Evolutionary conservation across 1,284 basidiomycete species (phyloP).

Genomic region (Trichosporon sp.): DNA sequence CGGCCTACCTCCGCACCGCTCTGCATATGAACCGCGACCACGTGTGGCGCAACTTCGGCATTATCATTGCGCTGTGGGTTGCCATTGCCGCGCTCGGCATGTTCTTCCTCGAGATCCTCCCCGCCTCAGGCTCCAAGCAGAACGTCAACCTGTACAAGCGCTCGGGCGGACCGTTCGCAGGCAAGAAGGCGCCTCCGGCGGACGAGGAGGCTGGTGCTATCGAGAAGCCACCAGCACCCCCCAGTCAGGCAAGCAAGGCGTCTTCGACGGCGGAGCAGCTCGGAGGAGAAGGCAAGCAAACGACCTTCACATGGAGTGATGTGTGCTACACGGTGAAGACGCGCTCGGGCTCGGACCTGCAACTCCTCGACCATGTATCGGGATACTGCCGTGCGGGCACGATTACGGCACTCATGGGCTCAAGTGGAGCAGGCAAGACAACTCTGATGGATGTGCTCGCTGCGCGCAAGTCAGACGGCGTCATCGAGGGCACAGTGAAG

Average conservation of each 20-base stretch:
- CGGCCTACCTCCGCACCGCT: conserved; percentile 51
- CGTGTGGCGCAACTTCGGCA: conserved; percentile 59
- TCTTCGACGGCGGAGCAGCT: background rate
- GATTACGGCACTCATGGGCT: conserved; percentile 59
- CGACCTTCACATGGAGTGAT: conserved; percentile 58
- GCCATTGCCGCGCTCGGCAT: conserved; percentile 33
- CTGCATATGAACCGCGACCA: conserved; percentile 54
- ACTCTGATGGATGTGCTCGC: conserved; percentile 59
- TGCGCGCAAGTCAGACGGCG: conserved; percentile 53
- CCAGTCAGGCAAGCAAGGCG: background rate
- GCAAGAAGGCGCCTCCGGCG: conserved; percentile 33
- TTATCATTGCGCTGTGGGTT: conserved; percentile 54
- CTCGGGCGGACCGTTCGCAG: conserved; percentile 22
- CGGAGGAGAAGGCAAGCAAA: conserved; percentile 1
- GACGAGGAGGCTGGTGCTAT: conserved; percentile 28
- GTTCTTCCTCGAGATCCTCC: conserved; percentile 30
- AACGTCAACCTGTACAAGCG: conserved; percentile 49
- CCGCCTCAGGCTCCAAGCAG: conserved; percentile 48
- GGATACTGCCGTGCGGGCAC: conserved; percentile 61
- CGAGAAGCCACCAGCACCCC: conserved; percentile 9
- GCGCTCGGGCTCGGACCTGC: conserved; percentile 44
- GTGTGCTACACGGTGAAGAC: conserved; percentile 58
- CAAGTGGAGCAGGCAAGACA: conserved; percentile 57
- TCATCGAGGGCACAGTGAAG: conserved; percentile 55
- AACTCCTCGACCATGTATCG: conserved; percentile 59